Conservation (phyloP, 192 early-diverging fungal genomes). For the Mortierella claussenii region DNA sequence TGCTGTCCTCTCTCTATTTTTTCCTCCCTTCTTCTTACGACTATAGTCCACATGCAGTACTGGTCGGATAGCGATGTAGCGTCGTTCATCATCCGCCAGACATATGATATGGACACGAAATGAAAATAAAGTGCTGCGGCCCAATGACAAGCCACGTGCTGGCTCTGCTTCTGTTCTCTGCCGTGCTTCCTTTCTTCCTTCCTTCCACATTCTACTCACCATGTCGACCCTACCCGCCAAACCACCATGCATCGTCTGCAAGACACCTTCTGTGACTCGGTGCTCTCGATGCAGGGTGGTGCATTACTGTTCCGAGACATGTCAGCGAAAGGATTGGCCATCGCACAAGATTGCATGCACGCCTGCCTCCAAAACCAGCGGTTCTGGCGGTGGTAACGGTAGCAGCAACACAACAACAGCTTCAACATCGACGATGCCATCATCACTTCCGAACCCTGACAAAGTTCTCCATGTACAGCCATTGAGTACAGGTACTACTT, state of each 20-base stretch:
- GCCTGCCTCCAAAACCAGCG: constrained; percentile 2
- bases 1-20: neutral
- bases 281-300: constrained; percentile 44
- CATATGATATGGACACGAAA: constrained; percentile 57
- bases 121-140: no score
- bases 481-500: neutral
- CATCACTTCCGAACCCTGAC: constrained; percentile 28
- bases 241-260: constrained; percentile 38
- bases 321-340: constrained; percentile 46
- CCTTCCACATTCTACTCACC: no score
- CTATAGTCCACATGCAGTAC: constrained; percentile 55
- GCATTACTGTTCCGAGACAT: constrained; percentile 44
- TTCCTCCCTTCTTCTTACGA: neutral
- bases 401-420: neutral
- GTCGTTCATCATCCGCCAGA: constrained; percentile 69
- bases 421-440: neutral
- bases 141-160: no score
- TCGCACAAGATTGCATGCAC: constrained; percentile 50
- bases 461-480: constrained; percentile 13
- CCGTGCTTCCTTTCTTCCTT: no score
- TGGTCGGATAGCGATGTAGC: constrained; percentile 69
- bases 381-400: neutral
- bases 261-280: constrained; percentile 37
- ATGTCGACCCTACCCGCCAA: no score
- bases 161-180: no score